Conservation (phyloP, 2,329 filamentous ascomycete genomes). For the Arthrobotrys musiformis region DNA sequence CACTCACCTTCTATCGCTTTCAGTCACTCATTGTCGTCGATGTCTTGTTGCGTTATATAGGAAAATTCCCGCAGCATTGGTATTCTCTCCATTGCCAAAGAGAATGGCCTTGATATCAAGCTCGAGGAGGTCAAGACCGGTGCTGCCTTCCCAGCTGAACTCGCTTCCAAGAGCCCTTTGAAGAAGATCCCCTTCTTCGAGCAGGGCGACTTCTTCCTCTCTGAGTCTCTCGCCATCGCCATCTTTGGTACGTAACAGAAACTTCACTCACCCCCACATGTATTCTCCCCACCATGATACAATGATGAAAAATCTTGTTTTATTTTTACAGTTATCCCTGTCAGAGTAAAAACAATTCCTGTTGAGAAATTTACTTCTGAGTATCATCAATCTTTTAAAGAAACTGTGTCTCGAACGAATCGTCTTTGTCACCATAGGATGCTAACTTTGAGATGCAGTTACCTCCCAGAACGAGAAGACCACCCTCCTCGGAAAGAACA, state of each 20-base stretch:
- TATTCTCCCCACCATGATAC: constrained; percentile 36
- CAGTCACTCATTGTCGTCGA: constrained; percentile 49
- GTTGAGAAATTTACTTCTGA: constrained; percentile 94
- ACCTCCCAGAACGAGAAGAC: constrained; percentile 99
- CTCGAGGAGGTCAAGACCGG: constrained; percentile 76
- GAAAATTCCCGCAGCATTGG: constrained; percentile 88
- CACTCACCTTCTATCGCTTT: constrained; percentile 55
- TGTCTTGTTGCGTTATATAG: constrained; percentile 65
- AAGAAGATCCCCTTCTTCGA: constrained; percentile 94
- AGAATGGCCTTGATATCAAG: constrained; percentile 93
- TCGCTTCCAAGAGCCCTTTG: constrained; percentile 81
- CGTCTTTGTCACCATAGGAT: neutral
- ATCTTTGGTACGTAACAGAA: constrained; percentile 85
- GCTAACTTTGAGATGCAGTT: constrained; percentile 68
- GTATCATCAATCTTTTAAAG: constrained; percentile 61
- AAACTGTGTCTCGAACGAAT: constrained; percentile 29
- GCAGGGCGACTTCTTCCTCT: constrained; percentile 87
- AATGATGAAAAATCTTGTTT: constrained; percentile 54
- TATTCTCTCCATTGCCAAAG: constrained; percentile 94
- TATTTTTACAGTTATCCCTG: constrained; percentile 84
- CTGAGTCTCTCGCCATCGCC: constrained; percentile 91
- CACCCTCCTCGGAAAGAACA: constrained; percentile 98
- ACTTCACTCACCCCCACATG: constrained; percentile 49
- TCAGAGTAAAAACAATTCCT: constrained; percentile 78
- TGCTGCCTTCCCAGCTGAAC: constrained; percentile 65